These are phyloP conservation scores for Phytopythium chamaehyphon DNA, from an alignment of 352 stramenopile genomes.

Conservation along the genomic window DNA sequence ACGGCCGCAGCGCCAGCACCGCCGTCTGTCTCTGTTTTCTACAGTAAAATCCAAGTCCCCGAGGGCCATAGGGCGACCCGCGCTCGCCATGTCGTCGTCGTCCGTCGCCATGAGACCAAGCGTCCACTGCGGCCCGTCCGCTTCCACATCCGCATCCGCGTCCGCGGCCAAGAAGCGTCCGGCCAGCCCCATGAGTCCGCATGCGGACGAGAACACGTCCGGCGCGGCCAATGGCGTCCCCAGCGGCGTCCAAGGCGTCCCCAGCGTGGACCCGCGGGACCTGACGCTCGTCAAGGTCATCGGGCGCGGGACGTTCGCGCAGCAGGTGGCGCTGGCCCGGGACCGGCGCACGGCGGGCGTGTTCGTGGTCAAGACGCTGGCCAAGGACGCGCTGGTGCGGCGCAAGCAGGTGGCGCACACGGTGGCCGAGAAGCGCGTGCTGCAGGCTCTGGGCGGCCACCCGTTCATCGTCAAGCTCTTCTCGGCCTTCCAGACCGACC, in stretches of 20 bases:
- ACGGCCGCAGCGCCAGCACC: too few relatives aligned
- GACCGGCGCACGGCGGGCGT: constrained; percentile 46
- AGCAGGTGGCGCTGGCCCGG: constrained; percentile 72
- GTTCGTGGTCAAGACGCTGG: constrained; percentile 79
- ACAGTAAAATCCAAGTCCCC: too few relatives aligned
- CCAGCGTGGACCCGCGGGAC: constrained; percentile 51
- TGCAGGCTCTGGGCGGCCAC: constrained; percentile 55
- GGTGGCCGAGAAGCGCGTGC: constrained; percentile 73
- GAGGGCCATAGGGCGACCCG: too few relatives aligned
- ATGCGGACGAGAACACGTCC: neutral
- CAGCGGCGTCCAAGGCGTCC: neutral
- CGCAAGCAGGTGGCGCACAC: constrained; percentile 81
- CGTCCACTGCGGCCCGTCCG: neutral
- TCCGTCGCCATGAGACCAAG: neutral
- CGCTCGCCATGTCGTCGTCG: neutral
- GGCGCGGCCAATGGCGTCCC: neutral
- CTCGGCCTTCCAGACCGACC: constrained; percentile 67
- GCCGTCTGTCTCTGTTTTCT: too few relatives aligned
- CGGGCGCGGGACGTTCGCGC: constrained; percentile 76
- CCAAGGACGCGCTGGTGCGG: constrained; percentile 69
- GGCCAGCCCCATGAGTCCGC: neutral
- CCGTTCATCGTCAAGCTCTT: constrained; percentile 80
- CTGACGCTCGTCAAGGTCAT: constrained; percentile 84
- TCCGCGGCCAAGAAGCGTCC: constrained; percentile 1
- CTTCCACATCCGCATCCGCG: neutral